Conservation (phyloP, 148 eudicot species). For the Fallopia convolvulus region DNA sequence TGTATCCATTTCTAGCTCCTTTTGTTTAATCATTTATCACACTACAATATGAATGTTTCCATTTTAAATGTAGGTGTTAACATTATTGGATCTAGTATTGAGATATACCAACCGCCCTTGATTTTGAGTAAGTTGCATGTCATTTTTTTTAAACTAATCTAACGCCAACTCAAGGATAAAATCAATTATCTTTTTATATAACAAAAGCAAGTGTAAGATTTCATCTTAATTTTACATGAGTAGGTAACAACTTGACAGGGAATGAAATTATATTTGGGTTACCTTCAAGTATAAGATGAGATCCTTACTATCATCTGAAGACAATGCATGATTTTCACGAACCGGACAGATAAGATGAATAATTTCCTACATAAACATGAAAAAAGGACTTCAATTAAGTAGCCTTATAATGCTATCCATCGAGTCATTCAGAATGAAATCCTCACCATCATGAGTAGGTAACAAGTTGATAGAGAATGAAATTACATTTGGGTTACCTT, state of each 20-base stretch:
- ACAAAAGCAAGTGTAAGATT: neutral
- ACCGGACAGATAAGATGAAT: too few species aligned
- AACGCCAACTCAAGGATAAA: neutral
- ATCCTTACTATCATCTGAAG: too few species aligned
- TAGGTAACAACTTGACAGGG: neutral
- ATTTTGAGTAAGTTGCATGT: neutral
- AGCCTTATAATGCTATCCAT: too few species aligned
- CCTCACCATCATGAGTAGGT: too few species aligned
- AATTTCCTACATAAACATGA: too few species aligned
- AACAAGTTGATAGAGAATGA: too few species aligned
- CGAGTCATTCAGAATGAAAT: too few species aligned
- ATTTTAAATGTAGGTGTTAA: neutral
- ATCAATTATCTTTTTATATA: neutral
- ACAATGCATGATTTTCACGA: too few species aligned
- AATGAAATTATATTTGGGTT: neutral
- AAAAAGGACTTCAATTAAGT: too few species aligned
- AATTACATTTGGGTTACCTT: conserved; percentile 40
- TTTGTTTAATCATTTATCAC: neutral
- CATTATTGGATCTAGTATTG: neutral
- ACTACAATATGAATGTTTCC: neutral
- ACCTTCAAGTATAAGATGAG: too few species aligned
- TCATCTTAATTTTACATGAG: neutral
- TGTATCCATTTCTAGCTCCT: neutral
- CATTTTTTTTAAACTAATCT: neutral
- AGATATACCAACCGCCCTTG: neutral